Conservation (phyloP, 2,329 filamentous ascomycete genomes). For the Aspergillus sp. region DNA sequence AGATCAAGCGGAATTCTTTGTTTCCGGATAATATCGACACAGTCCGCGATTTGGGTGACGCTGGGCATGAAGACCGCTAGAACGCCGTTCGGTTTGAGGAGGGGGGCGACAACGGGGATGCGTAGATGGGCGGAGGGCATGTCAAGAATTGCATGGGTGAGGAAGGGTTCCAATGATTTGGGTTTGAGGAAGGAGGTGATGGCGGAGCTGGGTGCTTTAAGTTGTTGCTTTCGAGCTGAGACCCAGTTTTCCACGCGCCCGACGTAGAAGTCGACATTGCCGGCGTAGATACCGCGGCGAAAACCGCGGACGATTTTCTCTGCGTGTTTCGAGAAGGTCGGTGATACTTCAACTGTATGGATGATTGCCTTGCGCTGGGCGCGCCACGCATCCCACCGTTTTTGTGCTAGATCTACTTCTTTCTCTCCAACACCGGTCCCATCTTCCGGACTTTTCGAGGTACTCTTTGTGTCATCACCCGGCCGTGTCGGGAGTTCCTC, state of each 20-base stretch:
- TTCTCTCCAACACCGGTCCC: conserved; percentile 6
- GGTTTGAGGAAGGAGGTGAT: conserved; percentile 18
- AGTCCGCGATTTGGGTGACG: conserved; percentile 73
- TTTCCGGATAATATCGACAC: conserved; percentile 55
- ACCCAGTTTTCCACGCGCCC: conserved; percentile 67
- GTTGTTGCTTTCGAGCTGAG: conserved; percentile 48
- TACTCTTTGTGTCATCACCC: conserved; percentile 21
- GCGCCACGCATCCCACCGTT: conserved; percentile 48
- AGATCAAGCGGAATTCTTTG: conserved; percentile 54
- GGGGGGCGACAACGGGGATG: conserved; percentile 47
- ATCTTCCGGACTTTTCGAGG: background rate
- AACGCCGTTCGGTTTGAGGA: conserved; percentile 63
- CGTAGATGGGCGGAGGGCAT: conserved; percentile 62
- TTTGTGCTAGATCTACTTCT: conserved; percentile 20
- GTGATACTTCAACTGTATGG: conserved; percentile 69
- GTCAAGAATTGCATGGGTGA: conserved; percentile 72
- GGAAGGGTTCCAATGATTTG: conserved; percentile 54
- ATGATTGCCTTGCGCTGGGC: conserved; percentile 65
- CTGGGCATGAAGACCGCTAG: conserved; percentile 73
- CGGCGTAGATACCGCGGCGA: conserved; percentile 67
- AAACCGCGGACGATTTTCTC: conserved; percentile 66
- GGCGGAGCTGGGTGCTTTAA: conserved; percentile 19
- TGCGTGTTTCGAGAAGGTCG: conserved; percentile 64
- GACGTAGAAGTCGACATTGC: conserved; percentile 72
- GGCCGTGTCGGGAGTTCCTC: conserved; percentile 24